These are phyloP conservation scores for Royoungia palumana DNA, from an alignment of 768 basidiomycete species.

Conservation along the genomic window DNA sequence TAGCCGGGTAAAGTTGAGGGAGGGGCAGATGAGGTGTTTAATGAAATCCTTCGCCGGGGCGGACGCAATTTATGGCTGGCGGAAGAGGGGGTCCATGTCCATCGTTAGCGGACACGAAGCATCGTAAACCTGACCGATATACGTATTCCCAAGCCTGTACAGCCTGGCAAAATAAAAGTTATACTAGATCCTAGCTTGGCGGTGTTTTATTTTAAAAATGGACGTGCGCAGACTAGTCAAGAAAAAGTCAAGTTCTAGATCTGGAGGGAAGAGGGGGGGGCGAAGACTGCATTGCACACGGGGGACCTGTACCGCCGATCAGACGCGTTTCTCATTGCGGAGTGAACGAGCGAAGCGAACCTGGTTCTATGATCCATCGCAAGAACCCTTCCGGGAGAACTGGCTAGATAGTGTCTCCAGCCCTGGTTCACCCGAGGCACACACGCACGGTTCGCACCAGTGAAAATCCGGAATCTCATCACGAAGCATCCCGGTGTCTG, in stretches of 20 bases:
- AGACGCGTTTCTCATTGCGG: constrained; percentile 14
- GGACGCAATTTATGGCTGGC: constrained; percentile 30
- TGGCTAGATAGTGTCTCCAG: neutral
- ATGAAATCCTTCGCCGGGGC: neutral
- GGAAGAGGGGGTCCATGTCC: constrained; percentile 13
- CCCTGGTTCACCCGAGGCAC: constrained; percentile 7
- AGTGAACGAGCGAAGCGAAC: constrained; percentile 10
- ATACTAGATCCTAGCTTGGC: constrained; percentile 19
- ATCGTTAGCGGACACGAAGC: constrained; percentile 23
- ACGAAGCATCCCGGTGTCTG: constrained; percentile 14
- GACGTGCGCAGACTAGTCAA: constrained; percentile 13
- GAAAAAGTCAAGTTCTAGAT: constrained; percentile 25
- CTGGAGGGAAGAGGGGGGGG: constrained; percentile 25
- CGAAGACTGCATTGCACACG: neutral
- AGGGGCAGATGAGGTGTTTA: constrained; percentile 7
- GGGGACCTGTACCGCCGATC: constrained; percentile 19
- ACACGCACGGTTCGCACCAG: neutral
- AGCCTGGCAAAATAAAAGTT: constrained; percentile 26
- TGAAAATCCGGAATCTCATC: neutral
- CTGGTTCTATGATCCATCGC: constrained; percentile 13
- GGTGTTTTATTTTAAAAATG: constrained; percentile 30
- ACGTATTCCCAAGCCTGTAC: constrained; percentile 35
- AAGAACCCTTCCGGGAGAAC: constrained; percentile 11
- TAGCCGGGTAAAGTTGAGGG: constrained; percentile 3
- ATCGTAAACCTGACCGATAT: constrained; percentile 29